Base-by-base conservation (phyloP, 345 rosid genomes). In the Salix brachista region DNA sequence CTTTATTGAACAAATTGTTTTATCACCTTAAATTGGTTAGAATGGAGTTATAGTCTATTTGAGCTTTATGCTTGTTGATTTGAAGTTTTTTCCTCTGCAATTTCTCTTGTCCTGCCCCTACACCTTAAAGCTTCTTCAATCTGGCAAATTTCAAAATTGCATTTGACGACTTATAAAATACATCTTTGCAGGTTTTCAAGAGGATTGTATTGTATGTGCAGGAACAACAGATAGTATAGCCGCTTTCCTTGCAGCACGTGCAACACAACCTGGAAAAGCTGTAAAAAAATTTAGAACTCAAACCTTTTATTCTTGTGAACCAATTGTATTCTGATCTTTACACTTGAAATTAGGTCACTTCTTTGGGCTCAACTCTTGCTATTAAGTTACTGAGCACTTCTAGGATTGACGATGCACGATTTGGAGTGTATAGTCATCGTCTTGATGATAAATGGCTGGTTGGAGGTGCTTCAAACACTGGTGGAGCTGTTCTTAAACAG, bases 391-490 rank as follows among this genome's bases (percentile, higher is more conserved):
- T 90, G 65, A 95, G 97, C 87, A 92, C 90, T 28, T 84, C 26
- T 54, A 88, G 97, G 87, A 85, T 93, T 17, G 97, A 93, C 80
- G 97, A 95, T 89, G 93, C 97, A 54, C 86, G 97, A 73, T 91
- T 82, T 75, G 99, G 99, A 50, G 97, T 95, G 71, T 95, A 93
- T 71, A 93, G 99, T 77, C 99, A 95, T 73, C 96, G 99, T 34
- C 91, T 95, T 25, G 96, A 93, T 70, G 93, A 95, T 80, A 93
- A 89, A 74, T 95, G 99, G 99, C 96, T 95, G 46, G 99, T 95
- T 17, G 99, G 97, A 78, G 97, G 97, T 79, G 99, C 99, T 80
- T 95, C 99, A 73, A 95, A 95, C 75, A 95, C 97, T 60, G 99
- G 99, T 3, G 99, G 99, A 78, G 97, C 93, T 25, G 93, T 93